Percentiles rank a stretch among this genome's conserved stretches.
Conservation (phyloP, 345 rosid genomes). For the Lepidium sativum region DNA sequence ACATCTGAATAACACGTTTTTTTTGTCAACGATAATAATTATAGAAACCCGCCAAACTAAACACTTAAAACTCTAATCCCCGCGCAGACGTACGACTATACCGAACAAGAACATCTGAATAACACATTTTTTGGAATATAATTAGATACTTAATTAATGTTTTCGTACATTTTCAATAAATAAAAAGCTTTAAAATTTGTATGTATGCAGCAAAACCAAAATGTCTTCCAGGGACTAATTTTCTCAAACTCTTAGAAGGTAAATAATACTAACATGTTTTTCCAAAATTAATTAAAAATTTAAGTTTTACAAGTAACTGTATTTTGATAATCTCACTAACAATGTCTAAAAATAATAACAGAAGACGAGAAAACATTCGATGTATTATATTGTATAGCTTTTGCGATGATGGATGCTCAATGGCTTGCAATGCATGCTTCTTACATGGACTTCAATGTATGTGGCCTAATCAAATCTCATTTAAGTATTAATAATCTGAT, state of each 20-base stretch:
- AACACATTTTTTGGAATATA: too few species aligned
- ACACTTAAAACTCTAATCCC: too few species aligned
- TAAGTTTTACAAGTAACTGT: too few species aligned
- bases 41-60: too few species aligned
- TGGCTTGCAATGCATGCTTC: constrained; percentile 99
- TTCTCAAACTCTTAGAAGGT: constrained; percentile 86
- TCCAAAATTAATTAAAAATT: too few species aligned
- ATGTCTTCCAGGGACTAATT: constrained; percentile 63
- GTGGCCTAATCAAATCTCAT: not conserved
- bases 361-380: constrained; percentile 95
- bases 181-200: not conserved
- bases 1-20: too few species aligned
- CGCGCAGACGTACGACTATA: too few species aligned
- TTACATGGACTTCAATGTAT: constrained; percentile 96
- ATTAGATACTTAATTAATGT: too few species aligned
- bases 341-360: constrained; percentile 18
- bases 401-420: constrained; percentile 95
- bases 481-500: too few species aligned
- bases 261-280: too few species aligned
- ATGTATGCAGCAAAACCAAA: constrained; percentile 67
- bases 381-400: constrained; percentile 82
- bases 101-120: too few species aligned
- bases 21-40: too few species aligned
- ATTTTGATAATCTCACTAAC: not conserved
- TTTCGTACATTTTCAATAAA: not conserved